Evolutionary conservation across 345 rosid genomes (phyloP).

Genomic region (Citrus mangshanensis): DNA sequence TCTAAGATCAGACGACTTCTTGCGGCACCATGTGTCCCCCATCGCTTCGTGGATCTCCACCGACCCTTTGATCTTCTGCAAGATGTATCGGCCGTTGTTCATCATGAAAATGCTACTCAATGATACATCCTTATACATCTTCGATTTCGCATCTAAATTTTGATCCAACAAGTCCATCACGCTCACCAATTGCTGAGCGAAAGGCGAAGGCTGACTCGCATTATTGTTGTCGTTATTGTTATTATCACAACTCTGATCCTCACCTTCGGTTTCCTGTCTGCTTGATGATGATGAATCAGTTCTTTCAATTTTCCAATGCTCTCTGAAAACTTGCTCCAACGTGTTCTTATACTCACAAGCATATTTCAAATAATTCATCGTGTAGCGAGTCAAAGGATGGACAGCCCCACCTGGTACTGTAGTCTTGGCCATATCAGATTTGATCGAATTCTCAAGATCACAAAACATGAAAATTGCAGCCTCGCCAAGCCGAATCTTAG

Average conservation of each 20-base stretch:
- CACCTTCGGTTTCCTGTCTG: slow-evolving; percentile 26
- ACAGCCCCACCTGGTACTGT: slow-evolving; percentile 87
- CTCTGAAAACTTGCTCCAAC: slow-evolving; percentile 75
- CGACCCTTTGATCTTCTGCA: slow-evolving; percentile 74
- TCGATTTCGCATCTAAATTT: slow-evolving; percentile 60
- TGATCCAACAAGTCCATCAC: slow-evolving; percentile 69
- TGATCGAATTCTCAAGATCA: slow-evolving; percentile 73
- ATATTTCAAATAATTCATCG: slow-evolving; percentile 72
- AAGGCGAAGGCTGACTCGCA: slow-evolving; percentile 28
- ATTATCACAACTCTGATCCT: neutral
- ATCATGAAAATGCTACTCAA: slow-evolving; percentile 83
- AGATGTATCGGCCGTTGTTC: slow-evolving; percentile 94
- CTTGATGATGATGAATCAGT: slow-evolving; percentile 42
- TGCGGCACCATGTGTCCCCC: slow-evolving; percentile 78
- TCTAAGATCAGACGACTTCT: slow-evolving; percentile 64
- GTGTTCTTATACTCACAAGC: slow-evolving; percentile 76
- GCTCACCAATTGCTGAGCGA: slow-evolving; percentile 51
- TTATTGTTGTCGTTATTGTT: neutral
- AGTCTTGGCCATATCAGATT: slow-evolving; percentile 61
- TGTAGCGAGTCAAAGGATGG: slow-evolving; percentile 87
- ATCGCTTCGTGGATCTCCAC: slow-evolving; percentile 52
- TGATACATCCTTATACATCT: slow-evolving; percentile 63
- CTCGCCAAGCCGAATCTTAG: slow-evolving; percentile 66
- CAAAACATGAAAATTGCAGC: slow-evolving; percentile 58
- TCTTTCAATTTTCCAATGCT: slow-evolving; percentile 66